Percentiles rank a stretch among this genome's conserved stretches.
Conservation (phyloP, 176 grass and related monocot genomes). For the Guadua angustifolia region DNA sequence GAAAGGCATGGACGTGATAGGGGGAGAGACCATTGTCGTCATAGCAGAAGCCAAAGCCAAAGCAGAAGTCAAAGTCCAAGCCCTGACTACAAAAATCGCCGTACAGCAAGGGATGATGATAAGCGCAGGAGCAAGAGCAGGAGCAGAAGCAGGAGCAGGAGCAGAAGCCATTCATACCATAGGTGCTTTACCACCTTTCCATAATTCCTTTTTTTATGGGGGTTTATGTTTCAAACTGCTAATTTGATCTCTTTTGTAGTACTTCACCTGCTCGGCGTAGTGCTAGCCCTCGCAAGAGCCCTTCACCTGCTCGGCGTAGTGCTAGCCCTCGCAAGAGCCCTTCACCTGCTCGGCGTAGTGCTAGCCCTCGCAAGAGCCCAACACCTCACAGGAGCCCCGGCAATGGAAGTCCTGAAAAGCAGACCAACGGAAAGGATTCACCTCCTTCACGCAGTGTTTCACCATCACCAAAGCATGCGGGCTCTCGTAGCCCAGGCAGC, state of each 20-base stretch:
- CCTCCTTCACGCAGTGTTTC: constrained; percentile 50
- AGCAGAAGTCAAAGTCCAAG: constrained; percentile 43
- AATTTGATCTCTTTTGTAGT: constrained; percentile 46
- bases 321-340: constrained; percentile 63
- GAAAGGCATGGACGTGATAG: constrained; percentile 58
- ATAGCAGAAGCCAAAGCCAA: constrained; percentile 30
- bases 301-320: constrained; percentile 51
- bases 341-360: constrained; percentile 52
- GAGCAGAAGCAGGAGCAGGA: constrained; percentile 43
- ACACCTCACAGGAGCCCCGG: constrained; percentile 42
- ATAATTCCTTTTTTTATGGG: not conserved
- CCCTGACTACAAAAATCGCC: constrained; percentile 30
- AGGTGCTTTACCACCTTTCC: constrained; percentile 36
- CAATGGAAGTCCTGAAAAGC: constrained; percentile 44
- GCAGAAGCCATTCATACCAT: constrained; percentile 52
- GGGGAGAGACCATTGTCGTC: constrained; percentile 57
- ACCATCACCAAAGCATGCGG: constrained; percentile 43
- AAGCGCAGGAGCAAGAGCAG: constrained; percentile 29
- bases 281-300: constrained; percentile 64
- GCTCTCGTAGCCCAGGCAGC: constrained; percentile 39
- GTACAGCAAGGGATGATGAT: constrained; percentile 30
- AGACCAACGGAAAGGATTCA: constrained; percentile 47
- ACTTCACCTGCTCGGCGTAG: constrained; percentile 61
- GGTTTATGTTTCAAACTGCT: constrained; percentile 20
- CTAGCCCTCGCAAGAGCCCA: constrained; percentile 63